A percentile compares a stretch with the other conserved stretches of the same genome.
Evolutionary conservation across 2,329 filamentous ascomycete species (phyloP).

Genomic region (Exophiala phaeomuriformis): DNA sequence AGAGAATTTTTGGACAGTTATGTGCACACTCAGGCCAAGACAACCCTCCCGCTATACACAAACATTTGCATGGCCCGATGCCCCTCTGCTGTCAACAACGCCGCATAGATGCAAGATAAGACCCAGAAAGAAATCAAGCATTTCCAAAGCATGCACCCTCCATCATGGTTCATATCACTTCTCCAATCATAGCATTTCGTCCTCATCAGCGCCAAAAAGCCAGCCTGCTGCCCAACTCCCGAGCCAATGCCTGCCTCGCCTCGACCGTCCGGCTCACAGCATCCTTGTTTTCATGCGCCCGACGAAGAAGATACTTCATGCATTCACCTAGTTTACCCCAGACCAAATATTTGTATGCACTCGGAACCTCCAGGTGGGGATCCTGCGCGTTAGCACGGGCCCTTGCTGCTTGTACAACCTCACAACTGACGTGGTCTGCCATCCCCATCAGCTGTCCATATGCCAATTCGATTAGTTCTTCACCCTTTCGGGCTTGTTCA

Average conservation of each 20-base stretch:
- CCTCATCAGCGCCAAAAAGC: slow-evolving; percentile 13
- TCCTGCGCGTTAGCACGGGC: slow-evolving; percentile 35
- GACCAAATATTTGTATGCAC: slow-evolving; percentile 50
- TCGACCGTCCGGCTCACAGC: slow-evolving; percentile 50
- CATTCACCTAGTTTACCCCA: slow-evolving; percentile 62
- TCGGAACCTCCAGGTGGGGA: slow-evolving; percentile 35
- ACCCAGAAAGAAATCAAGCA: background rate
- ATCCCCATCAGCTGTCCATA: slow-evolving; percentile 55
- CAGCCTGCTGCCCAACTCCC: slow-evolving; percentile 41
- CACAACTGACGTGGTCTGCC: slow-evolving; percentile 54
- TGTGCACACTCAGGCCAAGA: slow-evolving; percentile 5
- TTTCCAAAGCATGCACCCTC: slow-evolving; percentile 1
- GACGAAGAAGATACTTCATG: slow-evolving; percentile 61
- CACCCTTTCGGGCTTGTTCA: slow-evolving; percentile 35
- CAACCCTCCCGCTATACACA: background rate
- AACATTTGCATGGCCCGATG: background rate
- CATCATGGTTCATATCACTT: slow-evolving; percentile 1
- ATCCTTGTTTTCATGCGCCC: slow-evolving; percentile 57
- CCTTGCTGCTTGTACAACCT: slow-evolving; percentile 42
- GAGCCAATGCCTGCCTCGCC: slow-evolving; percentile 45
- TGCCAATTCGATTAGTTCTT: slow-evolving; percentile 43
- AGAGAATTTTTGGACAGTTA: slow-evolving; percentile 14
- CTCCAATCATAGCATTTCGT: slow-evolving; percentile 10
- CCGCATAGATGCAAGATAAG: background rate
- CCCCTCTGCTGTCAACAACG: background rate